Evolutionary conservation across 352 stramenopile genomes (phyloP), one percentile per base, ranked within the genome.

Genomic region (Phytopythium vexans): DNA sequence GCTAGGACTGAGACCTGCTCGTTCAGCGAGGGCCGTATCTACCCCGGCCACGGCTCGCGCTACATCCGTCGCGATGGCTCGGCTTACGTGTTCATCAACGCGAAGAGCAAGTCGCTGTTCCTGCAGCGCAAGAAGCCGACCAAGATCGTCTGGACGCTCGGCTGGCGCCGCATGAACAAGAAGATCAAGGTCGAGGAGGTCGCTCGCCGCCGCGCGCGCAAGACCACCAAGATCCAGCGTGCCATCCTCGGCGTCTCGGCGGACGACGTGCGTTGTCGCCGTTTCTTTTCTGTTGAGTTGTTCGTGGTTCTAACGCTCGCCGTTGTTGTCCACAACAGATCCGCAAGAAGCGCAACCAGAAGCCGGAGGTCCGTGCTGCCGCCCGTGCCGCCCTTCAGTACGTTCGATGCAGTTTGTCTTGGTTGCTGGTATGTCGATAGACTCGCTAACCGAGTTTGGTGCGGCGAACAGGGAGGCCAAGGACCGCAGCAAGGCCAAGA

Each of bases 111-210:
- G 86, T 98, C 88, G 64, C 85, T 99, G 47, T 98, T 98, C 66
- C 68, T 98, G 70, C 97, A 99, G 84, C 87, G 96, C 70, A 99
- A 99, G 88, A 99, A 99, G 88, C 92, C 97, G 40, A 97, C 96
- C 50, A 99, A 99, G 82, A 97, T 99, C 60, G 92, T 98, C 56
- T 99, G 97, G 97, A 99, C 97, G 56, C 84, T 91, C 58, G 82
- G 77, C 58, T 99, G 97, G 97, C 92, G 97, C 71, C 93, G 95
- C 69, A 96, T 98, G 77, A 98, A 99, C 94, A 99, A 99, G 89
- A 99, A 99, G 91, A 95, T 97, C 70, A 96, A 98, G 69, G 81
- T 94, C 45, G 86, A 96, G 71, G 86, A 96, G 64, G 54, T 90
- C 44, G 44, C 75, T 27, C 82, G 85, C 67, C 82, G 86, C 70